Evolutionary conservation across 2,329 filamentous ascomycete species (phyloP).

Genomic region (Arthrinium phaeospermum): DNA sequence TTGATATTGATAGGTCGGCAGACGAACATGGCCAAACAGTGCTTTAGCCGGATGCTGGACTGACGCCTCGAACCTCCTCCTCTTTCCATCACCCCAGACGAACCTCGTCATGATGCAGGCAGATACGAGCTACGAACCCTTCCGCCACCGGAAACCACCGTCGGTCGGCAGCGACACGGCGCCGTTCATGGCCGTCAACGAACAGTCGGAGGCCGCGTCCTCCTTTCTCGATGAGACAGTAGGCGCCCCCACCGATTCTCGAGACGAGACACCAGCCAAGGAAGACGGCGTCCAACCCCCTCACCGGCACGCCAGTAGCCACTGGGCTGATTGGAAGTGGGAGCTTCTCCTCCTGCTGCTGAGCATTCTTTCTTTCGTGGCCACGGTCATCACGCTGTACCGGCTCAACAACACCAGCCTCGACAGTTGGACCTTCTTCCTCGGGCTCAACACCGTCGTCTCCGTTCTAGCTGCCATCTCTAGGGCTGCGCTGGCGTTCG

Average conservation of each 20-base stretch:
- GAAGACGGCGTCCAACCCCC: not conserved
- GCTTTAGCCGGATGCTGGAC: not conserved
- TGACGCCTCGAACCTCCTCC: not conserved
- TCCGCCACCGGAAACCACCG: not conserved
- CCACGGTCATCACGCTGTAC: not conserved
- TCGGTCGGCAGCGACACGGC: not conserved
- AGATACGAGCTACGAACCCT: not conserved
- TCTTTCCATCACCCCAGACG: not conserved
- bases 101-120: not conserved
- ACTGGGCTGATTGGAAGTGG: not conserved
- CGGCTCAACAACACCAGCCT: not conserved
- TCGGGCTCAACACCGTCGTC: conserved; percentile 17
- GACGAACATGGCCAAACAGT: not conserved
- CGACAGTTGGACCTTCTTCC: not conserved
- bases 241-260: not conserved
- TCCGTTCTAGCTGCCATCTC: conserved; percentile 19
- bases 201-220: not conserved
- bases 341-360: not conserved
- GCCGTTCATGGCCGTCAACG: not conserved
- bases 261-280: not conserved
- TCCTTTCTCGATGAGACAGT: not conserved
- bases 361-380: not conserved
- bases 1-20: not conserved
- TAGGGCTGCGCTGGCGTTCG: conserved; percentile 12
- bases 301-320: not conserved